Conservation (phyloP, 2,329 filamentous ascomycete genomes). For the Aspergillus pseudonomiae region DNA sequence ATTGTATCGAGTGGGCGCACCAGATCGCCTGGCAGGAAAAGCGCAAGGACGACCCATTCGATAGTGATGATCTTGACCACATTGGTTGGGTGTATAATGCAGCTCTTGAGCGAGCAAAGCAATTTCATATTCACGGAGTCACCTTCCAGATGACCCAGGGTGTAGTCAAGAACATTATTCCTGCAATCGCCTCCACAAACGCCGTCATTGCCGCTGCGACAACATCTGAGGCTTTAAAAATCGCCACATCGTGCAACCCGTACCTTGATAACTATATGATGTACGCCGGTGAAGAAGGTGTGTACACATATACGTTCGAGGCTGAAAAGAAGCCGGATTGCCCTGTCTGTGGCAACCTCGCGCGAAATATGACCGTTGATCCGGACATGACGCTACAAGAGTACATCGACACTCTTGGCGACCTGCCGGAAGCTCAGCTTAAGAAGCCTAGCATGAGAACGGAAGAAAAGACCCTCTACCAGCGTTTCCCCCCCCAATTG, state of each 20-base stretch:
- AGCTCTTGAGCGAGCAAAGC: conserved; percentile 75
- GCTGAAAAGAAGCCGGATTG: conserved; percentile 94
- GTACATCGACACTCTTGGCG: conserved; percentile 80
- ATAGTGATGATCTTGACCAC: conserved; percentile 95
- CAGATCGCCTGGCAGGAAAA: conserved; percentile 95
- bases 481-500: conserved; percentile 78
- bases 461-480: conserved; percentile 84
- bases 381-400: conserved; percentile 74
- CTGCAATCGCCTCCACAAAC: conserved; percentile 96
- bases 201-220: conserved; percentile 94
- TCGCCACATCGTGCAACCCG: conserved; percentile 80
- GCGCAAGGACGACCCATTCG: conserved; percentile 79
- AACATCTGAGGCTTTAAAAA: conserved; percentile 96
- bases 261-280: conserved; percentile 96
- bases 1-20: conserved; percentile 98
- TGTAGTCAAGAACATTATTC: conserved; percentile 99
- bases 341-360: conserved; percentile 84
- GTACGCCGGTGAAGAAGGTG: conserved; percentile 93
- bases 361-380: conserved; percentile 74
- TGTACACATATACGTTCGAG: conserved; percentile 97
- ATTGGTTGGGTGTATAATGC: conserved; percentile 95
- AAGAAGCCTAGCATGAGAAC: conserved; percentile 88
- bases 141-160: conserved; percentile 96
- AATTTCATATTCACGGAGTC: conserved; percentile 89
- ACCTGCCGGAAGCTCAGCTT: conserved; percentile 84